phyloP scores from a whole-genome alignment of 805 yeast species.

The Schwanniomyces pseudopolymorphus region DNA sequence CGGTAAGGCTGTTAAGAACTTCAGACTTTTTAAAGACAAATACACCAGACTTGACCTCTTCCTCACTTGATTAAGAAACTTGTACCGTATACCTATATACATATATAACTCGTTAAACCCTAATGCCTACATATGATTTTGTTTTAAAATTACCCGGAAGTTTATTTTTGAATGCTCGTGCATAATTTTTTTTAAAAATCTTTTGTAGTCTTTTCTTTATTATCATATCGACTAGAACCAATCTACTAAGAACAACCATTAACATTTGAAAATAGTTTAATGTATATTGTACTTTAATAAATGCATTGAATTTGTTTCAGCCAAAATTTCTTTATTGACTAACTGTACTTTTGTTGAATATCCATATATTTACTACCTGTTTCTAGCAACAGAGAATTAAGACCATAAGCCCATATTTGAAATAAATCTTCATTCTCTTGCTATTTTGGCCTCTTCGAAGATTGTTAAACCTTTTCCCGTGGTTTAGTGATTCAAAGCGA shows the following conservation, averaged over 20 bases:
- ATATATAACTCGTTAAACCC: not conserved
- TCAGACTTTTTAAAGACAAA: conserved; percentile 54
- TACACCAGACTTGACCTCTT: conserved; percentile 12
- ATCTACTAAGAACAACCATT: not conserved
- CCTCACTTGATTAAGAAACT: conserved; percentile 15
- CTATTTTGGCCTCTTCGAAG: conserved; percentile 50
- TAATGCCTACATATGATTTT: not conserved
- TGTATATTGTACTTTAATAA: not conserved
- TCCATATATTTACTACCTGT: no score
- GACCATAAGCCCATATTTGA: not conserved
- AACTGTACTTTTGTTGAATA: not conserved
- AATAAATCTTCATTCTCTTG: not conserved
- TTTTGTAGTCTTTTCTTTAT: no score
- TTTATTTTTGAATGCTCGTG: not conserved
- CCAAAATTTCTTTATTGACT: not conserved
- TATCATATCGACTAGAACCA: not conserved
- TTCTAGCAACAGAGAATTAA: not conserved
- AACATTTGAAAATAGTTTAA: not conserved
- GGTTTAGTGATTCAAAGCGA: conserved; percentile 51
- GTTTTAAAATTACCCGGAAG: not conserved
- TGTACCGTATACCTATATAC: not conserved
- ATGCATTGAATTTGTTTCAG: not conserved
- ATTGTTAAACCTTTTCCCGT: conserved; percentile 38
- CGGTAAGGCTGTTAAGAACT: conserved; percentile 63
- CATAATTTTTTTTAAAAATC: no score